These are phyloP conservation scores for Salix arbutifolia DNA, from an alignment of 345 rosid species.

Conservation along the genomic window DNA sequence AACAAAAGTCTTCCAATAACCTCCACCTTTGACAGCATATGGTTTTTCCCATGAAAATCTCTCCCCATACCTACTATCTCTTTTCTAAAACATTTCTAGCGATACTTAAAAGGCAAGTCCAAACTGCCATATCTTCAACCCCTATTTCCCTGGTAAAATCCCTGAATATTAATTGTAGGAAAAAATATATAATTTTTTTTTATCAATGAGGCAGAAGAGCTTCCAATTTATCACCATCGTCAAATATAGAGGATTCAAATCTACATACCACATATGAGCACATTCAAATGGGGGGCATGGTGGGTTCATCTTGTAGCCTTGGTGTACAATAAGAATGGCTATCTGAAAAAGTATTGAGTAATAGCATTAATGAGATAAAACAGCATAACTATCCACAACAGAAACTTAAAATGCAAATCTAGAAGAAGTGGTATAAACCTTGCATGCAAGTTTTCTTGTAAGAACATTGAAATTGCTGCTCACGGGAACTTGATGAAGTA, in stretches of 20 bases:
- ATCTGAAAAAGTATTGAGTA: constrained; percentile 58
- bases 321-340: constrained; percentile 76
- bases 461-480: constrained; percentile 92
- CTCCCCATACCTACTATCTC: no score
- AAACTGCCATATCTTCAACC: no score
- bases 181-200: background rate
- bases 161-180: background rate
- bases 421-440: constrained; percentile 48
- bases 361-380: constrained; percentile 31
- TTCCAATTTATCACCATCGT: background rate
- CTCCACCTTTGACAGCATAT: no score
- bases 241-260: constrained; percentile 4
- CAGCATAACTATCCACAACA: constrained; percentile 4
- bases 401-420: constrained; percentile 9
- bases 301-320: constrained; percentile 96
- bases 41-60: no score
- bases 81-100: no score
- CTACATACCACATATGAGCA: constrained; percentile 88
- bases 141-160: no score
- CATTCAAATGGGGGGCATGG: constrained; percentile 97
- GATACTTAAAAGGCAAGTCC: no score
- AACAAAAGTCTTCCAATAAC: no score
- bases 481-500: constrained; percentile 86
- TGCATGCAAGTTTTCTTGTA: constrained; percentile 76
- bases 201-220: background rate